Evolutionary conservation across 2,329 filamentous ascomycete species (phyloP).

Genomic region (Sclerotinia nivalis): DNA sequence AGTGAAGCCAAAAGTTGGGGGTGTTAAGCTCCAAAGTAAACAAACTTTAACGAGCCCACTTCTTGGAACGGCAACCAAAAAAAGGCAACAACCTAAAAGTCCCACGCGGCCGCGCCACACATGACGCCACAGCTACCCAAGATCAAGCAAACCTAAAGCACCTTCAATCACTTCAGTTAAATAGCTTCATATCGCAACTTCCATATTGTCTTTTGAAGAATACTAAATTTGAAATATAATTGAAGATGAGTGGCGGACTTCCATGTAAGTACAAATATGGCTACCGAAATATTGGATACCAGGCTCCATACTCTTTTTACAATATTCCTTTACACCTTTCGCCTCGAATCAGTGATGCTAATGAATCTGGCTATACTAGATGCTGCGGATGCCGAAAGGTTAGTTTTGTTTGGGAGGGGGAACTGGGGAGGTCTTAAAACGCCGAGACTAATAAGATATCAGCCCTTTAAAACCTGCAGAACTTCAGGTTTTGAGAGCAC

Average conservation of each 20-base stretch:
- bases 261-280: conserved; percentile 43
- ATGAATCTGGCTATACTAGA: conserved; percentile 56
- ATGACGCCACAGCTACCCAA: conserved; percentile 27
- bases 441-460: conserved; percentile 31
- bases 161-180: conserved; percentile 7
- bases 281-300: conserved; percentile 32
- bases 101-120: conserved; percentile 13
- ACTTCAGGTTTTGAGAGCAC: conserved; percentile 85
- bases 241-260: conserved; percentile 39
- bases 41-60: conserved; percentile 16
- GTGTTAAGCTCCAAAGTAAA: conserved; percentile 16
- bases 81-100: conserved; percentile 10
- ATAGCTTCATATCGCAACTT: conserved; percentile 30
- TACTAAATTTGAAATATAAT: conserved; percentile 15
- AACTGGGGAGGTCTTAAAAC: not conserved
- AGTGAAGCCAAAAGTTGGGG: conserved; percentile 8
- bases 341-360: conserved; percentile 38
- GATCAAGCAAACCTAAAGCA: conserved; percentile 22
- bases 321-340: conserved; percentile 34
- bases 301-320: conserved; percentile 33
- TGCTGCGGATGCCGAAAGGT: conserved; percentile 97
- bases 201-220: conserved; percentile 15
- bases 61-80: conserved; percentile 14
- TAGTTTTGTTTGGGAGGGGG: conserved; percentile 35
- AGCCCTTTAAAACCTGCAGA: conserved; percentile 90